A percentile compares a stretch with the other conserved stretches of the same genome.
phyloP scores from a whole-genome alignment of 2,329 filamentous ascomycete genomes.

The Periconia macrospinosa region DNA sequence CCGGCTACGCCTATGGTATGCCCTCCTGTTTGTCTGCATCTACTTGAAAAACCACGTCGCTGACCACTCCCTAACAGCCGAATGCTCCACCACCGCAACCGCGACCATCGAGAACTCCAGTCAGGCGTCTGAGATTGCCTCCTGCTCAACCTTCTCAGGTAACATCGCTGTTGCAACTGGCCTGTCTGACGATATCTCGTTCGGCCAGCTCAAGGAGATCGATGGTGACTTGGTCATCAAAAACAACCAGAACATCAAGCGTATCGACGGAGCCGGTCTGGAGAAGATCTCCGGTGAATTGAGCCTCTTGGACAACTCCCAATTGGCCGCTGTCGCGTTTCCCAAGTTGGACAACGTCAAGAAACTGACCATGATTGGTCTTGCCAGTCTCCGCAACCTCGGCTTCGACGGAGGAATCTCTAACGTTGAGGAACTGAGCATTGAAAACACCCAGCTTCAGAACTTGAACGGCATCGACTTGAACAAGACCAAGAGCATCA shows the following conservation, averaged over 20 bases:
- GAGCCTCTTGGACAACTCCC: constrained; percentile 67
- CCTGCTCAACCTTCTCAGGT: constrained; percentile 71
- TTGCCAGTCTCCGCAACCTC: constrained; percentile 65
- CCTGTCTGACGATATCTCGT: constrained; percentile 63
- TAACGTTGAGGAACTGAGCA: constrained; percentile 68
- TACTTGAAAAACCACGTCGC: constrained; percentile 17
- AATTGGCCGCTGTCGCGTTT: constrained; percentile 70
- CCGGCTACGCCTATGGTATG: constrained; percentile 56
- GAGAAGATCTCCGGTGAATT: constrained; percentile 70
- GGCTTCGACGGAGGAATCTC: constrained; percentile 67
- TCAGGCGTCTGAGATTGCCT: constrained; percentile 61
- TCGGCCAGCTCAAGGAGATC: constrained; percentile 61
- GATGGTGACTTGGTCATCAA: constrained; percentile 56
- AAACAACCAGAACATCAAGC: constrained; percentile 64
- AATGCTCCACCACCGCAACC: constrained; percentile 50
- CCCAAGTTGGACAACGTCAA: constrained; percentile 65
- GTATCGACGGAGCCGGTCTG: constrained; percentile 64
- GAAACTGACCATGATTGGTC: constrained; percentile 70
- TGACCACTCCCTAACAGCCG: constrained; percentile 19
- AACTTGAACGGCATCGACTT: constrained; percentile 82
- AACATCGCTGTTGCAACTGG: constrained; percentile 65
- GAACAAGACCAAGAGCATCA: constrained; percentile 68
- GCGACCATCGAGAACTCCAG: constrained; percentile 63
- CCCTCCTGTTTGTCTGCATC: background rate
- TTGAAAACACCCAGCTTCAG: constrained; percentile 84